Evolutionary conservation across 2,329 filamentous ascomycete species (phyloP).

Genomic region (Herpotrichia juniperi): DNA sequence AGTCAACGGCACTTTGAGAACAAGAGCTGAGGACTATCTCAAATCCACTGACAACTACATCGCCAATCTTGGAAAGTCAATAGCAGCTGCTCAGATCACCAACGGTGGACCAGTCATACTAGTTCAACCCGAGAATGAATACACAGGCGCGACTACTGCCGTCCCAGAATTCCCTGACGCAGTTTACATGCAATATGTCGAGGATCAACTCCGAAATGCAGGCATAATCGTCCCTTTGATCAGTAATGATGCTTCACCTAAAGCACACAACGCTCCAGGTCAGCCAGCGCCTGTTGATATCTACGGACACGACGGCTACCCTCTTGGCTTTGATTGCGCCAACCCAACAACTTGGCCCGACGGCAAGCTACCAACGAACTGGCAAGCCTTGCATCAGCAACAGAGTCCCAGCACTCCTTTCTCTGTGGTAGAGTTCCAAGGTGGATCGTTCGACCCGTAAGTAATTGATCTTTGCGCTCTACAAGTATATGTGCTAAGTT

Average conservation of each 20-base stretch:
- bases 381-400: constrained; percentile 58
- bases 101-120: constrained; percentile 82
- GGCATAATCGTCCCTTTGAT: constrained; percentile 78
- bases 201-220: constrained; percentile 69
- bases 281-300: constrained; percentile 65
- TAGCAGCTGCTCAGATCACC: constrained; percentile 79
- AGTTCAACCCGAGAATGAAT: constrained; percentile 84
- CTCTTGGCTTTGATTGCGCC: constrained; percentile 64
- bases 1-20: constrained; percentile 68
- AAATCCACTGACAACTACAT: constrained; percentile 73
- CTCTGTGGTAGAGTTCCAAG: constrained; percentile 72
- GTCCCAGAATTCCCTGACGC: constrained; percentile 67
- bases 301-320: constrained; percentile 71
- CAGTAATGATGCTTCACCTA: constrained; percentile 71
- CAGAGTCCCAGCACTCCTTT: constrained; percentile 71
- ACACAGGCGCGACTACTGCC: constrained; percentile 59
- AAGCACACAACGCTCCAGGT: constrained; percentile 69
- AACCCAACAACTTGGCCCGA: constrained; percentile 68
- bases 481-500: background rate
- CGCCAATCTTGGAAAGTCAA: constrained; percentile 65
- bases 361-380: constrained; percentile 62
- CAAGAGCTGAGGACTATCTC: constrained; percentile 66
- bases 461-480: too few relatives aligned
- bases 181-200: constrained; percentile 73
- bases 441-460: constrained; percentile 69